Conservation (phyloP, 1,139 yeast species). For the Magnusiomyces suaveolens region DNA sequence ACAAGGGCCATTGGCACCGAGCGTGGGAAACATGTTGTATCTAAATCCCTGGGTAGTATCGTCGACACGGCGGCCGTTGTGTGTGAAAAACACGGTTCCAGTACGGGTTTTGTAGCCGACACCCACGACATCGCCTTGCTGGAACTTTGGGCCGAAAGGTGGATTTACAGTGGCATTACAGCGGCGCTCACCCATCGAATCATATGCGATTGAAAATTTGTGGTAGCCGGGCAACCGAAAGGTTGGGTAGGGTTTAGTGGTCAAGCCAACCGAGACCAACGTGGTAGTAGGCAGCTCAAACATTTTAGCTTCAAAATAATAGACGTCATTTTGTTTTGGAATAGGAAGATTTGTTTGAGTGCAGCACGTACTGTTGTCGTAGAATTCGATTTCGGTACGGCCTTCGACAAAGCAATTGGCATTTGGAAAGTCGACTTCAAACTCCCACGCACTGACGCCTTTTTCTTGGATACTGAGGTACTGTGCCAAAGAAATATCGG, state of each 20-base stretch:
- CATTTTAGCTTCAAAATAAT: conserved; percentile 79
- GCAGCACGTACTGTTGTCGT: conserved; percentile 57
- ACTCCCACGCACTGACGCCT: conserved; percentile 91
- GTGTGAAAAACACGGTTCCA: conserved; percentile 80
- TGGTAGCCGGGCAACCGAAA: conserved; percentile 83
- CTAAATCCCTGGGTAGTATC: conserved; percentile 76
- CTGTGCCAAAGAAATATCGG: conserved; percentile 37
- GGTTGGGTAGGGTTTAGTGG: conserved; percentile 82
- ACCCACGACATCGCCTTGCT: conserved; percentile 86
- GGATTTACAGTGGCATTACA: conserved; percentile 63
- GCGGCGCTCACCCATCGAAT: conserved; percentile 72
- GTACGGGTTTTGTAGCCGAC: conserved; percentile 74
- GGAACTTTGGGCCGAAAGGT: conserved; percentile 61
- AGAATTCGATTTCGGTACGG: conserved; percentile 69
- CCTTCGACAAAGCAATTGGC: conserved; percentile 53
- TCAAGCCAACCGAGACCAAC: conserved; percentile 61
- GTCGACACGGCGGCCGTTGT: conserved; percentile 79
- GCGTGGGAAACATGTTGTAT: conserved; percentile 74
- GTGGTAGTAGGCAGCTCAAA: conserved; percentile 53
- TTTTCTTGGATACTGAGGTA: conserved; percentile 70
- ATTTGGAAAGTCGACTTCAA: conserved; percentile 55
- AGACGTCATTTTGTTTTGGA: conserved; percentile 77
- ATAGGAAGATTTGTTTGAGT: conserved; percentile 80
- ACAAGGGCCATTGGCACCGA: conserved; percentile 76
- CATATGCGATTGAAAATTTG: conserved; percentile 77